Conservation (phyloP, 1,139 yeast genomes). For the Candida labiduridarum region DNA sequence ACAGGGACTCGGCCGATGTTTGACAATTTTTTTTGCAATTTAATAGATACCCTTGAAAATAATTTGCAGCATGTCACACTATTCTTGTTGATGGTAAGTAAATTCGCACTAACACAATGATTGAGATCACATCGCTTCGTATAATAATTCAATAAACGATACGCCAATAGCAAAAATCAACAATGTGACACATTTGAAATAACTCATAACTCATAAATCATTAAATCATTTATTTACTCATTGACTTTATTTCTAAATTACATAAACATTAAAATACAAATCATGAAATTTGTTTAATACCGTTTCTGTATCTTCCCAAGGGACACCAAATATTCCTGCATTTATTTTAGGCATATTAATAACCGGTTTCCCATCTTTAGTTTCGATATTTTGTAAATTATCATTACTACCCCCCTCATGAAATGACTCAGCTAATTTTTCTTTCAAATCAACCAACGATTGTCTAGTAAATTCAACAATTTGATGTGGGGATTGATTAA, state of each 20-base stretch:
- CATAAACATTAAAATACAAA: constrained; percentile 46
- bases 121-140: background rate
- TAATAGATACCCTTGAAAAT: no score
- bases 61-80: no score
- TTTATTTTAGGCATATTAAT: constrained; percentile 77
- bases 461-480: constrained; percentile 51
- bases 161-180: background rate
- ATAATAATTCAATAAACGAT: background rate
- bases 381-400: constrained; percentile 4
- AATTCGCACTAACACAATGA: no score
- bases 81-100: no score
- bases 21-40: no score
- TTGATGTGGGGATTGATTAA: constrained; percentile 27
- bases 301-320: constrained; percentile 70
- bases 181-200: no score
- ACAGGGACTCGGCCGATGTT: no score
- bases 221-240: background rate
- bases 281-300: constrained; percentile 36
- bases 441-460: constrained; percentile 51
- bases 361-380: constrained; percentile 20
- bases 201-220: background rate
- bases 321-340: constrained; percentile 77
- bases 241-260: constrained; percentile 9
- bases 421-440: constrained; percentile 14
- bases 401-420: constrained; percentile 7